phyloP scores from a whole-genome alignment of 805 yeast species.

The Saccharomycodes ludwigii region DNA sequence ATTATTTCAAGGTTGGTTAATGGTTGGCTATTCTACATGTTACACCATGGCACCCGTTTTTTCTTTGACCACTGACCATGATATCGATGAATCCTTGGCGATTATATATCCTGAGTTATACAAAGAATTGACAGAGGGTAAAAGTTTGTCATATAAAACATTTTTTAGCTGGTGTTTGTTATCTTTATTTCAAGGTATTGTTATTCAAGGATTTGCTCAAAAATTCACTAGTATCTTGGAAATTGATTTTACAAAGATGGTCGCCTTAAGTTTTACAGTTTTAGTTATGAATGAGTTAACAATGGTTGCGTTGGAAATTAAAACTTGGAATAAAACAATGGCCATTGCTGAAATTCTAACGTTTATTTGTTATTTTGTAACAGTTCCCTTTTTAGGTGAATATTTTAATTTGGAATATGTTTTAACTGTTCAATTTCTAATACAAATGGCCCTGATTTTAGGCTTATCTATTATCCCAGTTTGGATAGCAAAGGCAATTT shows the following conservation, averaged over 20 bases:
- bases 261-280: constrained; percentile 74
- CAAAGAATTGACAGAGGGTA: constrained; percentile 81
- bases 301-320: constrained; percentile 88
- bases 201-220: constrained; percentile 78
- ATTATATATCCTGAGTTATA: constrained; percentile 89
- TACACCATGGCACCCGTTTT: constrained; percentile 99
- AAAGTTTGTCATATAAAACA: constrained; percentile 72
- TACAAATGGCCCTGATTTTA: constrained; percentile 57
- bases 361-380: constrained; percentile 47
- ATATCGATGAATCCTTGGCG: constrained; percentile 81
- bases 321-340: constrained; percentile 85
- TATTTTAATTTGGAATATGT: constrained; percentile 68
- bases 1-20: constrained; percentile 86
- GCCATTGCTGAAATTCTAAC: constrained; percentile 60
- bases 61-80: constrained; percentile 80
- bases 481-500: constrained; percentile 69
- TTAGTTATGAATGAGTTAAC: constrained; percentile 73
- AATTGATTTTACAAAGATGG: constrained; percentile 55
- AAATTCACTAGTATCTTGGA: constrained; percentile 49
- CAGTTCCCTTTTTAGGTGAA: constrained; percentile 78
- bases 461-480: constrained; percentile 73
- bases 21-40: constrained; percentile 97
- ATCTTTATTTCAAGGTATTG: constrained; percentile 81
- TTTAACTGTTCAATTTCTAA: constrained; percentile 42
- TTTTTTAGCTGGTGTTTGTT: constrained; percentile 86